Conservation (phyloP, 2,329 filamentous ascomycete genomes). For the Xylariaceae sp. region DNA sequence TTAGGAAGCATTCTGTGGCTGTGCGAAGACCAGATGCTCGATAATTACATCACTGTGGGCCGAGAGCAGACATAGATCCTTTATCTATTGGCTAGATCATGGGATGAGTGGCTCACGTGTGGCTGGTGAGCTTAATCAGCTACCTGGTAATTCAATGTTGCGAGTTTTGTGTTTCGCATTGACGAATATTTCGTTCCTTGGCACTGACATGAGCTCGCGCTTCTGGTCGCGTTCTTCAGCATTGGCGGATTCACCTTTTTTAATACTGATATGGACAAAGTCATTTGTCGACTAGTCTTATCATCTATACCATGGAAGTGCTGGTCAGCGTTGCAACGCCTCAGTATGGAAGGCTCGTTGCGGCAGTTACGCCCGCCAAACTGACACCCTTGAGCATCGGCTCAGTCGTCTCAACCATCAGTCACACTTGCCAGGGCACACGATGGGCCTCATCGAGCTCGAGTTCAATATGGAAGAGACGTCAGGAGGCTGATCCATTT, state of each 20-base stretch:
- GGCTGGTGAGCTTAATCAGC: neutral
- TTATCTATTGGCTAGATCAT: neutral
- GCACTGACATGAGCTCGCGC: too few species aligned
- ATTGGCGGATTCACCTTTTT: neutral
- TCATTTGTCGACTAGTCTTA: slow-evolving; percentile 14
- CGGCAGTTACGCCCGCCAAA: slow-evolving; percentile 11
- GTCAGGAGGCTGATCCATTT: slow-evolving; percentile 69
- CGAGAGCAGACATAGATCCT: too few species aligned
- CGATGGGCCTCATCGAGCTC: slow-evolving; percentile 49
- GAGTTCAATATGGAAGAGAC: slow-evolving; percentile 69
- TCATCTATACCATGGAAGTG: slow-evolving; percentile 24
- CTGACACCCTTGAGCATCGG: neutral
- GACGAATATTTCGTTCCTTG: slow-evolving; percentile 3
- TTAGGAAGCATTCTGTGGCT: too few species aligned
- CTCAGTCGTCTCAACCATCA: neutral
- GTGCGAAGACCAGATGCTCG: too few species aligned
- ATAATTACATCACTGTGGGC: too few species aligned
- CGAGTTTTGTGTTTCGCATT: neutral
- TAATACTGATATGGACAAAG: slow-evolving; percentile 22
- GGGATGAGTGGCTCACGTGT: neutral
- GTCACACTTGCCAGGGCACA: neutral
- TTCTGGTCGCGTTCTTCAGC: neutral
- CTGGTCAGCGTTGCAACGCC: slow-evolving; percentile 23
- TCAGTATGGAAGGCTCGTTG: slow-evolving; percentile 27
- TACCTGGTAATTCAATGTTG: neutral